phyloP scores from a whole-genome alignment of 768 basidiomycete species.

The Mycena capillaripes region DNA sequence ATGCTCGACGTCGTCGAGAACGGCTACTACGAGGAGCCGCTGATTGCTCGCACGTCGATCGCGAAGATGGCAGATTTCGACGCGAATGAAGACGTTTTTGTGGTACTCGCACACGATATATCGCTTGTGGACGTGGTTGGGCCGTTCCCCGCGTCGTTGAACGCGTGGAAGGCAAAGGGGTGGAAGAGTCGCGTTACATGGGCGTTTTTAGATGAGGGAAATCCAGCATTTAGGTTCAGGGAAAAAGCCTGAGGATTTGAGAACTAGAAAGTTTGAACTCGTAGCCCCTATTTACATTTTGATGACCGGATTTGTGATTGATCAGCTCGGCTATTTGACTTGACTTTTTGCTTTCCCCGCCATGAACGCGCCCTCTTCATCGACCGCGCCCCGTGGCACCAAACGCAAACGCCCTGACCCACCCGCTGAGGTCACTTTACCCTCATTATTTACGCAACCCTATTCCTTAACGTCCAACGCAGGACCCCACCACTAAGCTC shows the following conservation, averaged over 20 bases:
- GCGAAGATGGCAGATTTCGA: constrained; percentile 33
- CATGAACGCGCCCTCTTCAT: constrained; percentile 18
- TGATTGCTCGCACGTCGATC: constrained; percentile 19
- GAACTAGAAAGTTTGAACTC: too few relatives aligned
- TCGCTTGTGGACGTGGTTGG: constrained; percentile 31
- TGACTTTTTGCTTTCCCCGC: neutral
- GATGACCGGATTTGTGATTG: too few relatives aligned
- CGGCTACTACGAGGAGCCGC: constrained; percentile 24
- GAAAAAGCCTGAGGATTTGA: too few relatives aligned
- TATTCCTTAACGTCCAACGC: neutral
- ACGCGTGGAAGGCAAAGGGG: constrained; percentile 37
- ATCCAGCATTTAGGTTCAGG: constrained; percentile 12
- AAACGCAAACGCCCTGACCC: constrained; percentile 33
- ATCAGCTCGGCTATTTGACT: neutral
- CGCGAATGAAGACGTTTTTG: constrained; percentile 35
- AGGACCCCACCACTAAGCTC: constrained; percentile 59
- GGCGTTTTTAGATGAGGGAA: constrained; percentile 5
- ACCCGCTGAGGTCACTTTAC: constrained; percentile 21
- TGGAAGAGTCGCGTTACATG: constrained; percentile 32
- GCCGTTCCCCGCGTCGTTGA: constrained; percentile 29
- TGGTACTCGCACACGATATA: constrained; percentile 37
- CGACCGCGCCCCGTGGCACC: constrained; percentile 25
- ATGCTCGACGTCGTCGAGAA: constrained; percentile 21
- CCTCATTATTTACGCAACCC: neutral
- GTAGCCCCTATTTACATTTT: too few relatives aligned